Conservation (phyloP, 2,329 filamentous ascomycete genomes). For the Tolypocladium tropicale region DNA sequence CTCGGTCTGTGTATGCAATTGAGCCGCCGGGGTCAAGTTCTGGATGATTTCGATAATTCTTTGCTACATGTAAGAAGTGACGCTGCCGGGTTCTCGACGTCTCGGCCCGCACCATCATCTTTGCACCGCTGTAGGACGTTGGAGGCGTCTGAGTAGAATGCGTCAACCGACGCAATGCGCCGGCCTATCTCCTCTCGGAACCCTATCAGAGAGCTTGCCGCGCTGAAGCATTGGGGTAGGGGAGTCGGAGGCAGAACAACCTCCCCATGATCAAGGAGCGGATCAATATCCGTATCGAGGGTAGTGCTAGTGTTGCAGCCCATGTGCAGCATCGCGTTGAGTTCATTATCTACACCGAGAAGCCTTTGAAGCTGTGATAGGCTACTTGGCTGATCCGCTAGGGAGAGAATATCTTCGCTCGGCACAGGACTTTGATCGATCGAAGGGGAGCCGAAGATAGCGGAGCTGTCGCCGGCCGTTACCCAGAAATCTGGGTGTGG, state of each 20-base stretch:
- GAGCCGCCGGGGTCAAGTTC: neutral
- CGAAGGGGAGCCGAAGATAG: constrained; percentile 4
- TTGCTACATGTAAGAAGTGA: neutral
- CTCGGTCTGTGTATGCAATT: neutral
- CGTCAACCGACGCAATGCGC: constrained; percentile 6
- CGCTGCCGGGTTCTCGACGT: neutral
- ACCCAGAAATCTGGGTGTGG: constrained; percentile 5
- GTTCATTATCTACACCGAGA: constrained; percentile 4
- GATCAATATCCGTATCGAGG: constrained; percentile 3
- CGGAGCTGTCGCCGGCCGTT: constrained; percentile 3
- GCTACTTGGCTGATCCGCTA: constrained; percentile 4
- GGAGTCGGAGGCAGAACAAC: neutral
- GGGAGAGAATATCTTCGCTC: constrained; percentile 4
- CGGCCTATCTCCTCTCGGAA: constrained; percentile 10
- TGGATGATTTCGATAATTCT: neutral
- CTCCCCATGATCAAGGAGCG: neutral
- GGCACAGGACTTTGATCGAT: constrained; percentile 4
- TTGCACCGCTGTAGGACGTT: neutral
- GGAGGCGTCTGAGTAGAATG: constrained; percentile 4
- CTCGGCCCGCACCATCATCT: neutral
- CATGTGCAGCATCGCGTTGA: constrained; percentile 6
- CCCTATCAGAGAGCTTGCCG: constrained; percentile 6
- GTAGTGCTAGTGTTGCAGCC: constrained; percentile 3
- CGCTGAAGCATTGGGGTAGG: constrained; percentile 3
- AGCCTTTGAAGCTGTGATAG: constrained; percentile 8